These are phyloP conservation scores for Strobilomyces confusus DNA, from an alignment of 768 basidiomycete species.

Conservation along the genomic window DNA sequence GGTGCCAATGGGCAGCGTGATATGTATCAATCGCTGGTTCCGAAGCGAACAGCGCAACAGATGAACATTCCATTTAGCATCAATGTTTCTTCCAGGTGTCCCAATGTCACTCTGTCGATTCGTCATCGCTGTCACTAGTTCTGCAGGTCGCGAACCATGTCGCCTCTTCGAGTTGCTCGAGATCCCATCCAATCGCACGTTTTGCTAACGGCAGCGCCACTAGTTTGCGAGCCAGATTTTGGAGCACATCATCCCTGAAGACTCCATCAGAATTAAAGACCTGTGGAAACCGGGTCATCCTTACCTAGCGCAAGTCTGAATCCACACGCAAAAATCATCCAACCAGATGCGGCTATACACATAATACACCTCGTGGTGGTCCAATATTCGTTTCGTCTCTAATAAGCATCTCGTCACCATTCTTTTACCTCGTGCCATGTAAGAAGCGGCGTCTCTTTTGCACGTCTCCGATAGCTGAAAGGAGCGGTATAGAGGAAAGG, in stretches of 20 bases:
- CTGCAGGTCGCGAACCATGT: conserved; percentile 37
- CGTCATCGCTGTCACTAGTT: conserved; percentile 70
- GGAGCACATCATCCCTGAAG: conserved; percentile 54
- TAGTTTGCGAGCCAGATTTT: conserved; percentile 43
- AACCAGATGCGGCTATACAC: conserved; percentile 87
- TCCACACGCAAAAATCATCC: conserved; percentile 83
- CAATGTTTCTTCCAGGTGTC: conserved; percentile 7
- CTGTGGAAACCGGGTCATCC: conserved; percentile 16
- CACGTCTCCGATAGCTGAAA: conserved; percentile 71
- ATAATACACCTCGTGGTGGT: conserved; percentile 83
- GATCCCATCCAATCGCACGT: conserved; percentile 59
- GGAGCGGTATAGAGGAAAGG: conserved; percentile 78
- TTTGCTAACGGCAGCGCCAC: conserved; percentile 46
- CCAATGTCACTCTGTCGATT: conserved; percentile 34
- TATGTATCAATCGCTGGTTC: background rate
- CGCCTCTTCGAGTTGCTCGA: conserved; percentile 62
- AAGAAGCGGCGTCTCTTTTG: conserved; percentile 53
- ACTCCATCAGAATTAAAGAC: conserved; percentile 2
- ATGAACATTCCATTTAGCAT: background rate
- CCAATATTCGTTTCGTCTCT: conserved; percentile 68
- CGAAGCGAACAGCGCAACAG: conserved; percentile 1
- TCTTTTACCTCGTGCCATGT: conserved; percentile 60
- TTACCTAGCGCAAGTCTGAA: conserved; percentile 65
- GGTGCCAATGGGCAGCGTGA: background rate
- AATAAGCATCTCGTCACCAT: conserved; percentile 61